phyloP scores from a whole-genome alignment of 1,284 basidiomycete genomes.

The Marasmius oreades region DNA sequence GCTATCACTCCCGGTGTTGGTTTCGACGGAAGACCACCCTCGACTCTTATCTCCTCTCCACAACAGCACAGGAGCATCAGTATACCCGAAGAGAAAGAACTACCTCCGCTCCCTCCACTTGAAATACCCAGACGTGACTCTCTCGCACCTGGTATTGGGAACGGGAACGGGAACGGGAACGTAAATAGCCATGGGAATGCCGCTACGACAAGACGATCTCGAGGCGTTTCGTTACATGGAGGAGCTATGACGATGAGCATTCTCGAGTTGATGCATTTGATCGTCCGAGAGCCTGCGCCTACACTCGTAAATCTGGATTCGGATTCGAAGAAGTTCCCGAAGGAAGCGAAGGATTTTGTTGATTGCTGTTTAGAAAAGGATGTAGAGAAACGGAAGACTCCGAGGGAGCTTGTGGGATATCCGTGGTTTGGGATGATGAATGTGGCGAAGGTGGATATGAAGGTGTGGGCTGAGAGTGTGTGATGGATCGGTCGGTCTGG shows the following conservation, averaged over 20 bases:
- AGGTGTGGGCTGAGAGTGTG: neutral
- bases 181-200: too few species aligned
- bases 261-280: conserved; percentile 85
- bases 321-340: conserved; percentile 4
- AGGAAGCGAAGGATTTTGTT: conserved; percentile 8
- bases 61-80: neutral
- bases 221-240: conserved; percentile 83
- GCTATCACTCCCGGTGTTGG: conserved; percentile 56
- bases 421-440: conserved; percentile 9
- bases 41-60: conserved; percentile 53
- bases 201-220: conserved; percentile 47
- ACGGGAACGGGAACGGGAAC: neutral
- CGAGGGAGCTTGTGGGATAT: conserved; percentile 7
- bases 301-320: conserved; percentile 40
- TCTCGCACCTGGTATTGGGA: neutral
- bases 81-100: neutral
- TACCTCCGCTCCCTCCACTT: neutral
- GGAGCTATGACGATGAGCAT: conserved; percentile 86
- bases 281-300: conserved; percentile 86
- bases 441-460: conserved; percentile 7
- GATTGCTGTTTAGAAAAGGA: conserved; percentile 10
- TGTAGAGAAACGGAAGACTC: conserved; percentile 7
- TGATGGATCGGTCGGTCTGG: neutral
- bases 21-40: conserved; percentile 17
- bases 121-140: neutral